Conservation (phyloP, 2,329 filamentous ascomycete species). For the Blastomyces parvus region DNA sequence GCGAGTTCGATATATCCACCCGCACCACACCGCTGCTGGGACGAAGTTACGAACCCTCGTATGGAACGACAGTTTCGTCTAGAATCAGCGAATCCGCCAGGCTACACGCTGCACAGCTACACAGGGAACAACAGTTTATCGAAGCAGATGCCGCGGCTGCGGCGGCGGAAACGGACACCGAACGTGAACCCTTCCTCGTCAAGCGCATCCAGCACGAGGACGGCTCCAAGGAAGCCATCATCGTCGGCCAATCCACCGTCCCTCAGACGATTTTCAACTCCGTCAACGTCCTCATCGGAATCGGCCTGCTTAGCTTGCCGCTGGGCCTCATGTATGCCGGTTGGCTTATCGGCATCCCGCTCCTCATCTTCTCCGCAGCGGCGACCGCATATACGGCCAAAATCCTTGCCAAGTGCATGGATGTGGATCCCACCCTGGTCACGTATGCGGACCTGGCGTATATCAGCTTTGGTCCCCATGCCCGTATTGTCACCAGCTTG, state of each 20-base stretch:
- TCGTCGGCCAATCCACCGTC: constrained; percentile 88
- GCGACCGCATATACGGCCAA: constrained; percentile 80
- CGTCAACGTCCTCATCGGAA: constrained; percentile 83
- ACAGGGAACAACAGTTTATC: constrained; percentile 42
- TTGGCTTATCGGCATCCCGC: constrained; percentile 71
- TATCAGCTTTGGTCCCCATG: constrained; percentile 75
- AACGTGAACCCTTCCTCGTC: constrained; percentile 68
- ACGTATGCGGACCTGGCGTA: constrained; percentile 93
- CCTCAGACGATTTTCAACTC: constrained; percentile 96
- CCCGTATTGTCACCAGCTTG: constrained; percentile 70
- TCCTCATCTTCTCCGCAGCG: constrained; percentile 62
- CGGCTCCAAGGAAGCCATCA: constrained; percentile 70
- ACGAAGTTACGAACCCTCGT: constrained; percentile 59
- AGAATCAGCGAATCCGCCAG: constrained; percentile 49
- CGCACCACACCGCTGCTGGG: constrained; percentile 23
- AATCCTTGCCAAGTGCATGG: constrained; percentile 77
- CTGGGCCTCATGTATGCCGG: constrained; percentile 80
- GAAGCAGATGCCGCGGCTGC: constrained; percentile 42
- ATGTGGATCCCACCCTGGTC: constrained; percentile 73
- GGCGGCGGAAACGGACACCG: constrained; percentile 21
- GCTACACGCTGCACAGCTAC: constrained; percentile 45
- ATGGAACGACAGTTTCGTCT: constrained; percentile 47
- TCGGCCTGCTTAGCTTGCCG: constrained; percentile 80
- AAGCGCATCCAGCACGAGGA: constrained; percentile 79
- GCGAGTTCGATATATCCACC: constrained; percentile 23